Evolutionary conservation across 352 stramenopile species (phyloP), one percentile per base, ranked within the genome.

Genomic region (Globisporangium viniferum): DNA sequence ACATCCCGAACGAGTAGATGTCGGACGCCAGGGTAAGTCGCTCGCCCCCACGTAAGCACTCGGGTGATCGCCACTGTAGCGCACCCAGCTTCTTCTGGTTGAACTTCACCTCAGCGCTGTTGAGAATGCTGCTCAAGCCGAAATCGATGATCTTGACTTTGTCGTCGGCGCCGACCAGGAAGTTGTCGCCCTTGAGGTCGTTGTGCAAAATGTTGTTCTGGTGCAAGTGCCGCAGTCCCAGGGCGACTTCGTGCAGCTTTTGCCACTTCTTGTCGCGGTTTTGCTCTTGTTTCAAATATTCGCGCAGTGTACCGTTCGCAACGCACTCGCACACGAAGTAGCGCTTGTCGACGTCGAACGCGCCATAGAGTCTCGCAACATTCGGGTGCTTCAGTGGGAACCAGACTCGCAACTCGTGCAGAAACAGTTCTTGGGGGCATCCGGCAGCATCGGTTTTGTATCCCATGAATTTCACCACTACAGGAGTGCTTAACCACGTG

Each of bases 1-100:
- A 73, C 68, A 73, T 73, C 8, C 68, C 68, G 41, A 73, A 66
- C 27, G 68, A 39, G 35, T 66, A 73, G 22, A 73, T 36, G 22
- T 70, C 68, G 5, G 68, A 73, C 22, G 35, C 57, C 18, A 66
- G 49, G 18, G 61, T 61, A 14, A 48, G 33, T 22, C 62, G 29
- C 8, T 57, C 49, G 4, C 7, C 9, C 5, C 57, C 62, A 15
- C 29, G 29, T 33, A 72, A 22, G 18, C 24, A 41, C 35, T 60
- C 66, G 18, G 33, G 58, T 7, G 63, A 61, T 29, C 39, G 46
- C 63, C 63, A 68, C 2, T 20, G 10, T 6, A 41, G 0, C 0
- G 39, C 58, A 8, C 44, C 36, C 9, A 41, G 33, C 8, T 56
- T 35, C 29, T 56, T 57, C n/a, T 10, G 10, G 2, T 61, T 20